A percentile compares a stretch with the other conserved stretches of the same genome.
Evolutionary conservation across 1,284 basidiomycete genomes (phyloP).

Genomic region (Hypsizygus ulmarius): DNA sequence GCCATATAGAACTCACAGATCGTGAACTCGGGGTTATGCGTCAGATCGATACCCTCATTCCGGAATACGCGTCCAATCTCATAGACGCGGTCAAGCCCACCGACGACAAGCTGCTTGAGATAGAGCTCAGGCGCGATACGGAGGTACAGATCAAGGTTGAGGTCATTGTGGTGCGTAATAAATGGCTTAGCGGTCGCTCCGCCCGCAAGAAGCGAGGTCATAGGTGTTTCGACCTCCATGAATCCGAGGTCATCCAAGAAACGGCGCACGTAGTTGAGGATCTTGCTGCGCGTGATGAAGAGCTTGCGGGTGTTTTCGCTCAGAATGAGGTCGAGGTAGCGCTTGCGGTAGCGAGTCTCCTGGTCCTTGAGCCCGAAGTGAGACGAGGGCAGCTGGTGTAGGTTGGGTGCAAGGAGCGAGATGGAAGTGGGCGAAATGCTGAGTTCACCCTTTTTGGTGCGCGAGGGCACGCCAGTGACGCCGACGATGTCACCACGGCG

Average conservation of each 20-base stretch:
- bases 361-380: slow-evolving; percentile 94
- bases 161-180: slow-evolving; percentile 98
- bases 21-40: slow-evolving; percentile 96
- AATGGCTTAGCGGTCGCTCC: slow-evolving; percentile 99
- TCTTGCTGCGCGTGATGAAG: slow-evolving; percentile 86
- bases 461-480: slow-evolving; percentile 84
- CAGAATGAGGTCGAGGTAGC: slow-evolving; percentile 97
- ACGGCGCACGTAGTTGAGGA: slow-evolving; percentile 89
- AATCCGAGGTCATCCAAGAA: slow-evolving; percentile 93
- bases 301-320: slow-evolving; percentile 89
- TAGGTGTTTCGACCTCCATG: slow-evolving; percentile 98
- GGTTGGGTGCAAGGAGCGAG: slow-evolving; percentile 90
- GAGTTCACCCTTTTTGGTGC: slow-evolving; percentile 96
- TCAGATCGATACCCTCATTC: slow-evolving; percentile 98
- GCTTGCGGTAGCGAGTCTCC: slow-evolving; percentile 97
- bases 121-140: slow-evolving; percentile 98
- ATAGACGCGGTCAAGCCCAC: slow-evolving; percentile 96
- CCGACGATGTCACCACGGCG: slow-evolving; percentile 96
- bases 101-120: slow-evolving; percentile 97
- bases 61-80: slow-evolving; percentile 98
- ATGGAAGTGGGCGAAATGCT: slow-evolving; percentile 85
- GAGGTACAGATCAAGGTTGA: slow-evolving; percentile 96
- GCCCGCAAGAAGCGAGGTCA: slow-evolving; percentile 96
- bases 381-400: slow-evolving; percentile 92
- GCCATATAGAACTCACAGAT: slow-evolving; percentile 99